phyloP scores from a whole-genome alignment of 2,329 filamentous ascomycete genomes.

The Alternaria gaisen region DNA sequence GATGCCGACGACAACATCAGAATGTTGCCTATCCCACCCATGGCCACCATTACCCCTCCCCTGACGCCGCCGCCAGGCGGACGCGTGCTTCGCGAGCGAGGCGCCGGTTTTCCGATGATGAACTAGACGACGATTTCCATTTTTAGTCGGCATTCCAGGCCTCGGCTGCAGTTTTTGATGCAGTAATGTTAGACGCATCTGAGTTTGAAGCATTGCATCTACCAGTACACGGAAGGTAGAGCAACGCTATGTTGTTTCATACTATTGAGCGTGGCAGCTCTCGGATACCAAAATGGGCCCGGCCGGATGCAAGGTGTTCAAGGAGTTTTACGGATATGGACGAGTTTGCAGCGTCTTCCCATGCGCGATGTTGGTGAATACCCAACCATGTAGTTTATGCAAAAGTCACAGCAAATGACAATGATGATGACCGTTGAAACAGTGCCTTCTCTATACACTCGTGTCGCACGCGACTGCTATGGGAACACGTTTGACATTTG shows the following conservation, averaged over 20 bases:
- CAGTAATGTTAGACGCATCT: constrained; percentile 50
- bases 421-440: constrained; percentile 17
- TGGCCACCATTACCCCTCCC: constrained; percentile 47
- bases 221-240: constrained; percentile 34
- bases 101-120: constrained; percentile 38
- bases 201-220: constrained; percentile 35
- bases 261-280: constrained; percentile 40
- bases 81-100: constrained; percentile 49
- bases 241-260: constrained; percentile 26
- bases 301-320: constrained; percentile 45
- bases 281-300: constrained; percentile 44
- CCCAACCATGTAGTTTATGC: constrained; percentile 48
- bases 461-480: constrained; percentile 15
- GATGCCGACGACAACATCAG: constrained; percentile 71
- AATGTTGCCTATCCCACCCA: constrained; percentile 49
- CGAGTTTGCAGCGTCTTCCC: constrained; percentile 42
- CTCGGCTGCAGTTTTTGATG: constrained; percentile 35
- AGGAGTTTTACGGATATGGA: constrained; percentile 30
- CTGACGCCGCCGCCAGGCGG: constrained; percentile 45
- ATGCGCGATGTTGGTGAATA: constrained; percentile 25
- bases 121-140: constrained; percentile 36
- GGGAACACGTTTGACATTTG: constrained; percentile 10
- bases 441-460: constrained; percentile 2
- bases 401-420: constrained; percentile 39
- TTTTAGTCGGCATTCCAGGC: constrained; percentile 35